Percentiles rank a stretch among this genome's conserved stretches.
Evolutionary conservation across 2,329 filamentous ascomycete genomes (phyloP).

Genomic region (Camillea tinctor): DNA sequence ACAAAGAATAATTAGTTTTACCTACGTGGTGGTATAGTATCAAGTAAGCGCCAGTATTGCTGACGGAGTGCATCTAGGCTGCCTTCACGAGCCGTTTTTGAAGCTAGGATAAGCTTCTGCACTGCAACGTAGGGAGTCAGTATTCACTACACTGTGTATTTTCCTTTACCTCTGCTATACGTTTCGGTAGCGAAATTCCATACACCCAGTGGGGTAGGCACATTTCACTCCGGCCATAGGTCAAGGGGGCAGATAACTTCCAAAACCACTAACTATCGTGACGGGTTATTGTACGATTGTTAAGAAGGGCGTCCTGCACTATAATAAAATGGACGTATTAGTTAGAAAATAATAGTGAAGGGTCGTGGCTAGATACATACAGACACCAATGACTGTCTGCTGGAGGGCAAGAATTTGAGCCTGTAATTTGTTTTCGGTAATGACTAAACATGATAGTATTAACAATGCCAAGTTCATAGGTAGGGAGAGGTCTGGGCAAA

Average conservation of each 20-base stretch:
- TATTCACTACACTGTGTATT: no score
- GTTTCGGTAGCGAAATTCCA: no score
- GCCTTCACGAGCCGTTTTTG: conserved; percentile 34
- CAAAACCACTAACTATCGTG: conserved; percentile 23
- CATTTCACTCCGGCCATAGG: no score
- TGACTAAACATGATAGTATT: conserved; percentile 6
- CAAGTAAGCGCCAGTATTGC: conserved; percentile 32
- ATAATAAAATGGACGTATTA: not conserved
- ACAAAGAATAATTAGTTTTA: not conserved
- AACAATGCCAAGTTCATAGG: not conserved
- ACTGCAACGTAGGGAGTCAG: conserved; percentile 1
- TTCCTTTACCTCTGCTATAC: no score
- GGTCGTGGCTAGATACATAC: not conserved
- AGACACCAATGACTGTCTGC: conserved; percentile 36
- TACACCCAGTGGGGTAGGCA: no score
- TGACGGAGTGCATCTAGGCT: conserved; percentile 36
- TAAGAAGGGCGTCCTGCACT: conserved; percentile 35
- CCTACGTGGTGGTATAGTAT: conserved; percentile 5
- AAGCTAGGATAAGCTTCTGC: conserved; percentile 32
- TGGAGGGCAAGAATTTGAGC: conserved; percentile 38
- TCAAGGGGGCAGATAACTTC: no score
- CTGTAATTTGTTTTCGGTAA: conserved; percentile 37
- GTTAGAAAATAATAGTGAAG: not conserved
- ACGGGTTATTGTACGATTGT: conserved; percentile 23
- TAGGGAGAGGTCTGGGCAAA: not conserved